These are phyloP conservation scores for Candida alai DNA, from an alignment of 805 yeast genomes.

Conservation along the genomic window DNA sequence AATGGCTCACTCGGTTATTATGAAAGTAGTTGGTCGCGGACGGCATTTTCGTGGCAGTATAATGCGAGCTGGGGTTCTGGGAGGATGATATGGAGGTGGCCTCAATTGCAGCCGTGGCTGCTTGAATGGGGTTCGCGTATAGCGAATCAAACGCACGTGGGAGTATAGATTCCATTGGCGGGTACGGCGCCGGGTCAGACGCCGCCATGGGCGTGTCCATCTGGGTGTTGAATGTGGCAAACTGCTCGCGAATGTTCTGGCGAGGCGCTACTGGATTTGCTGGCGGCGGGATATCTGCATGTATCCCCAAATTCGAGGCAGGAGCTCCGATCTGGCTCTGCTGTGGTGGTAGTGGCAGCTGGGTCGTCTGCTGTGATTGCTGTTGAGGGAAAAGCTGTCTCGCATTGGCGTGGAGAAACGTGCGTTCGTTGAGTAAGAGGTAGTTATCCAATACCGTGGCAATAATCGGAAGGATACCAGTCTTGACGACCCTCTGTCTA, in stretches of 20 bases:
- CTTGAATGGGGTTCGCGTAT: slow-evolving; percentile 4
- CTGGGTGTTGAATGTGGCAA: slow-evolving; percentile 4
- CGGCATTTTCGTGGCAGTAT: slow-evolving; percentile 1
- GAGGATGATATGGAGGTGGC: slow-evolving; percentile 12
- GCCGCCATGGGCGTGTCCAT: slow-evolving; percentile 5
- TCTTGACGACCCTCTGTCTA: slow-evolving; percentile 80
- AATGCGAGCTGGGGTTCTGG: too few relatives aligned
- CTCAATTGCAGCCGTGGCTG: slow-evolving; percentile 12
- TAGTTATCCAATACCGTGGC: slow-evolving; percentile 92
- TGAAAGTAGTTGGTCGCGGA: slow-evolving; percentile 15
- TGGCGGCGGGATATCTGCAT: slow-evolving; percentile 7
- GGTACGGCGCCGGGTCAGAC: slow-evolving; percentile 5
- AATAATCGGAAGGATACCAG: slow-evolving; percentile 86
- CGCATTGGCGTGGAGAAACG: slow-evolving; percentile 31
- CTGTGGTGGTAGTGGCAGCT: slow-evolving; percentile 18
- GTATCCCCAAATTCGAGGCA: too few relatives aligned
- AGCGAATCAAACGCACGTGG: too few relatives aligned
- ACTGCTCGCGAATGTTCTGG: slow-evolving; percentile 3
- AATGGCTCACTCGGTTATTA: slow-evolving; percentile 18
- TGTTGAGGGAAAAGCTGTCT: slow-evolving; percentile 14
- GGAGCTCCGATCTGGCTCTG: slow-evolving; percentile 15
- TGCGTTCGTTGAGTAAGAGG: slow-evolving; percentile 42
- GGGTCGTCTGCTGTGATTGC: slow-evolving; percentile 4
- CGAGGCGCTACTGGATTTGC: slow-evolving; percentile 1
- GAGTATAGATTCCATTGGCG: neutral